Conservation (phyloP, 192 early-diverging fungal genomes). For the Funneliformis mosseae region DNA sequence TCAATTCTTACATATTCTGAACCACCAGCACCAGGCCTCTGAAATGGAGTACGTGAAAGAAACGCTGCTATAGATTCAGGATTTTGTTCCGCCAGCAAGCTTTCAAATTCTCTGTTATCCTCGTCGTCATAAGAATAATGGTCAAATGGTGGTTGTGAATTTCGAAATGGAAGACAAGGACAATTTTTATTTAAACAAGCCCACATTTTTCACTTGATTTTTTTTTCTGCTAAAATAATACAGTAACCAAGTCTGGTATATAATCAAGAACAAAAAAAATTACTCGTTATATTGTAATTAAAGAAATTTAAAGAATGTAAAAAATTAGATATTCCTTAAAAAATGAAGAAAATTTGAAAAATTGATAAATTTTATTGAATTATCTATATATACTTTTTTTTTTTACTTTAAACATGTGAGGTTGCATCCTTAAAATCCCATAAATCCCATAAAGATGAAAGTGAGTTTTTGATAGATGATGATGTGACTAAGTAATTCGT, state of each 20-base stretch:
- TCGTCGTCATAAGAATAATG: constrained; percentile 28
- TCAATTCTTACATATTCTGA: neutral
- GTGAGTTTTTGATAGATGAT: neutral
- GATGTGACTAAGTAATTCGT: neutral
- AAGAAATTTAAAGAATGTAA: no score
- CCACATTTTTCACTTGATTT: constrained; percentile 19
- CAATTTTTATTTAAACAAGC: constrained; percentile 30
- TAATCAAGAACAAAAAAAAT: no score
- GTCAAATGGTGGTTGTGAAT: constrained; percentile 11
- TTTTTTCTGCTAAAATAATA: neutral
- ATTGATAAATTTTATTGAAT: no score
- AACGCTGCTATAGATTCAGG: neutral
- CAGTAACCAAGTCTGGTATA: no score
- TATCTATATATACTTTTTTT: no score
- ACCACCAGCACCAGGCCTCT: neutral
- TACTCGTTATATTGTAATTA: no score
- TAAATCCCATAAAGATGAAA: no score
- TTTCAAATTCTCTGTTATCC: constrained; percentile 21
- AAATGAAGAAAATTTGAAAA: no score
- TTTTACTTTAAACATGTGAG: no score
- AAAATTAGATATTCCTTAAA: no score
- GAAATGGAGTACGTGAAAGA: constrained; percentile 12
- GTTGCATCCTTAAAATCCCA: no score
- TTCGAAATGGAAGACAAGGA: constrained; percentile 23
- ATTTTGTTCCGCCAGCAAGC: constrained; percentile 16